These are phyloP conservation scores for Zygnema cylindricum DNA, from an alignment of 139 green algal species.

Conservation along the genomic window DNA sequence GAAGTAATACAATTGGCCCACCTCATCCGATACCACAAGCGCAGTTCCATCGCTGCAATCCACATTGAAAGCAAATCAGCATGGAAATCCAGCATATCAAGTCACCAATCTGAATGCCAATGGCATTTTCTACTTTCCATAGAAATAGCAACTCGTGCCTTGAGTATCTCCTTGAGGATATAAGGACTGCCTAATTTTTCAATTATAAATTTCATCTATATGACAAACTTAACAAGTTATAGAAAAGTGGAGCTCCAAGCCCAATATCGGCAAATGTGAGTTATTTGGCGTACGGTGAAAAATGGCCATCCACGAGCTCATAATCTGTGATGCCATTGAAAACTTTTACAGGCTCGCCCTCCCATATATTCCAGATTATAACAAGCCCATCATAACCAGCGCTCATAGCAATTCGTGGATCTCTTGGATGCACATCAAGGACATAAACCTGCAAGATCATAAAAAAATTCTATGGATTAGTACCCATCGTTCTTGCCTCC, in stretches of 20 bases:
- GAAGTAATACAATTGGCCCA: slow-evolving; percentile 52
- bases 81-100: not conserved
- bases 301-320: slow-evolving; percentile 47
- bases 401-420: slow-evolving; percentile 62
- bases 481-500: too few species aligned
- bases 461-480: too few species aligned
- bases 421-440: slow-evolving; percentile 54
- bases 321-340: slow-evolving; percentile 24
- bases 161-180: too few species aligned
- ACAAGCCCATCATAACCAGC: slow-evolving; percentile 63
- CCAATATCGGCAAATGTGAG: too few species aligned
- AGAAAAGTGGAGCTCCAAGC: too few species aligned
- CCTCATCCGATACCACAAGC: slow-evolving; percentile 56
- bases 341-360: not conserved
- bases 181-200: too few species aligned
- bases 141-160: too few species aligned
- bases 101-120: not conserved
- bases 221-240: too few species aligned
- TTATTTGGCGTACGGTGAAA: slow-evolving; percentile 57
- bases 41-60: slow-evolving; percentile 52
- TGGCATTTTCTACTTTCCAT: too few species aligned
- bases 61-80: not conserved
- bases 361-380: slow-evolving; percentile 62
- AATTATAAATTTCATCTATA: too few species aligned
- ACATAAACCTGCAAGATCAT: slow-evolving; percentile 44